Percentiles rank a stretch among this genome's conserved stretches.
Conservation (phyloP, 169 alveolate species). For the Eimeria zaria region DNA sequence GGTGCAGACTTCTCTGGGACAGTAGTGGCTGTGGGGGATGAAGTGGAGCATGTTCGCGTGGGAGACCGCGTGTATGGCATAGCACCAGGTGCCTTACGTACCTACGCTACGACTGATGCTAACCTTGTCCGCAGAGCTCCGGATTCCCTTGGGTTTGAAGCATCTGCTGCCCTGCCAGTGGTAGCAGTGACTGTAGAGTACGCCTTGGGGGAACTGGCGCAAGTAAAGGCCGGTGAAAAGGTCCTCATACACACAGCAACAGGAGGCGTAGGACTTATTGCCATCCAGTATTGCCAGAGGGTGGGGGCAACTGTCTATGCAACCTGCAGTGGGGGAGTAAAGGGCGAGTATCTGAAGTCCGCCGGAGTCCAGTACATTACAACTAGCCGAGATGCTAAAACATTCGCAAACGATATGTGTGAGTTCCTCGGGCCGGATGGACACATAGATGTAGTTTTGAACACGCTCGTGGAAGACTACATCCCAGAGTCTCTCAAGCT, state of each 20-base stretch:
- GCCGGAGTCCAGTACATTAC: slow-evolving; percentile 87
- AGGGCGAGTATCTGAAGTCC: slow-evolving; percentile 84
- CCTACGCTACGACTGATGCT: slow-evolving; percentile 82
- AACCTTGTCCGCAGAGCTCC: slow-evolving; percentile 38
- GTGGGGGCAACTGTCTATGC: slow-evolving; percentile 90
- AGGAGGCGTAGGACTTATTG: slow-evolving; percentile 90
- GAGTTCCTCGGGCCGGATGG: slow-evolving; percentile 78
- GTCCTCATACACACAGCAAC: slow-evolving; percentile 89
- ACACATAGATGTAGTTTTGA: slow-evolving; percentile 88
- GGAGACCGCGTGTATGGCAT: slow-evolving; percentile 90
- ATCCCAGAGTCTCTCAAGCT: slow-evolving; percentile 86
- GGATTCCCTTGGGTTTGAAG: slow-evolving; percentile 85
- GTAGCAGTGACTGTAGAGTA: slow-evolving; percentile 88
- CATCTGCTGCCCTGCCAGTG: slow-evolving; percentile 89
- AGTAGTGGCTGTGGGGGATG: slow-evolving; percentile 87
- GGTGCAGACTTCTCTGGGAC: slow-evolving; percentile 90
- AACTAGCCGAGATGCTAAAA: slow-evolving; percentile 86
- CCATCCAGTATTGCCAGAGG: slow-evolving; percentile 87
- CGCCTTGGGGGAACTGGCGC: slow-evolving; percentile 88
- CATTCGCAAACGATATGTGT: slow-evolving; percentile 86
- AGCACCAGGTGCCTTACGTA: slow-evolving; percentile 88
- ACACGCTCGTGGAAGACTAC: slow-evolving; percentile 85
- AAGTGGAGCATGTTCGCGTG: slow-evolving; percentile 71
- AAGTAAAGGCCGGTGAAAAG: slow-evolving; percentile 88
- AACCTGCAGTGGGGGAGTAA: slow-evolving; percentile 88